Evolutionary conservation across 192 early-diverging fungal genomes (phyloP).

Genomic region (Pilobolus umbonatus): DNA sequence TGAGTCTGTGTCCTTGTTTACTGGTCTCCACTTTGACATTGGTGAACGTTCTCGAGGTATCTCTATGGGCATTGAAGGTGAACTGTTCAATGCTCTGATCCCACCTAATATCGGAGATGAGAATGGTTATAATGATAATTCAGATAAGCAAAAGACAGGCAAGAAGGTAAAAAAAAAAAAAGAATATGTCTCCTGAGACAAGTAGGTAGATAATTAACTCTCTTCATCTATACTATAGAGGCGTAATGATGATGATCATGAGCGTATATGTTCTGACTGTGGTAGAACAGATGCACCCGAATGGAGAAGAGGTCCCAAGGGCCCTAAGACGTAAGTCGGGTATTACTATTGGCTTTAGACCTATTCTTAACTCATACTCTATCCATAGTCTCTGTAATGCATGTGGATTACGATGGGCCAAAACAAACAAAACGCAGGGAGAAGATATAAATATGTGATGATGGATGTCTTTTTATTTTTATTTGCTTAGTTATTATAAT

Average conservation of each 20-base stretch:
- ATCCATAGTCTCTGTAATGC: conserved; percentile 36
- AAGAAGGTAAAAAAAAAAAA: conserved; percentile 3
- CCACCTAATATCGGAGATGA: conserved; percentile 1
- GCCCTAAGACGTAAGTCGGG: conserved; percentile 34
- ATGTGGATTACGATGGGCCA: conserved; percentile 38
- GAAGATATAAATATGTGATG: background rate
- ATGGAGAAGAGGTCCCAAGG: conserved; percentile 39
- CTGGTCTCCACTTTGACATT: conserved; percentile 24
- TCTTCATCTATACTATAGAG: no score
- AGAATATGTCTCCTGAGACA: background rate
- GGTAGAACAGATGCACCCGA: conserved; percentile 42
- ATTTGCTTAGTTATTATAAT: background rate
- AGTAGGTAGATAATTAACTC: background rate
- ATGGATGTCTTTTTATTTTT: background rate
- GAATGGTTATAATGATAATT: background rate
- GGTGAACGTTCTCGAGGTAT: conserved; percentile 30
- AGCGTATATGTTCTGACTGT: conserved; percentile 44
- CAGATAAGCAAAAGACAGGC: conserved; percentile 11
- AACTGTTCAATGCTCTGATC: conserved; percentile 13
- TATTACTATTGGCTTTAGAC: background rate
- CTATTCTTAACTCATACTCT: background rate
- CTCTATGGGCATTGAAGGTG: conserved; percentile 21
- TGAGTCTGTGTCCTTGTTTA: conserved; percentile 23
- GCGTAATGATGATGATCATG: conserved; percentile 15
- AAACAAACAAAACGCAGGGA: conserved; percentile 10